phyloP scores from a whole-genome alignment of 805 yeast genomes.

The Pichia kluyveri region DNA sequence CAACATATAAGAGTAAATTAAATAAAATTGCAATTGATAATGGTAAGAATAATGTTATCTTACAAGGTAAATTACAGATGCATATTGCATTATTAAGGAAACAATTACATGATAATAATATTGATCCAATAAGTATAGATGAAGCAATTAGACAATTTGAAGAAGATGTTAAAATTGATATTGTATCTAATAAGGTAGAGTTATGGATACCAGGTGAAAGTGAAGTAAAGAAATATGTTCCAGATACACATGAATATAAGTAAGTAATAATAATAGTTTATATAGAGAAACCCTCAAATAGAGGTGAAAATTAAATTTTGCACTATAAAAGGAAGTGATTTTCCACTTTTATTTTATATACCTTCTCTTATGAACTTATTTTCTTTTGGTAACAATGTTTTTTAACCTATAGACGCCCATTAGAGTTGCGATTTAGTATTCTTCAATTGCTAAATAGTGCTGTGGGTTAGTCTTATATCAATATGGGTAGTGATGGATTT shows the following conservation, averaged over 20 bases:
- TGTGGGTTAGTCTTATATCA: constrained; percentile 85
- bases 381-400: constrained; percentile 22
- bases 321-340: neutral
- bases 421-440: constrained; percentile 57
- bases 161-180: constrained; percentile 46
- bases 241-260: constrained; percentile 55
- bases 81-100: constrained; percentile 59
- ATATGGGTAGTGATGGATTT: constrained; percentile 21
- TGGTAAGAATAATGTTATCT: constrained; percentile 36
- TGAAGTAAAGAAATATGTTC: constrained; percentile 40
- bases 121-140: constrained; percentile 49
- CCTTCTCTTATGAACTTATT: neutral
- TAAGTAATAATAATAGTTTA: too few species aligned
- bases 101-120: constrained; percentile 48
- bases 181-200: constrained; percentile 45
- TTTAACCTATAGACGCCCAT: constrained; percentile 65
- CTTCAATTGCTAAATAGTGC: constrained; percentile 60
- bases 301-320: neutral
- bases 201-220: constrained; percentile 54
- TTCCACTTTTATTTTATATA: neutral
- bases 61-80: constrained; percentile 51
- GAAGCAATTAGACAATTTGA: constrained; percentile 48
- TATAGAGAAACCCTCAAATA: neutral
- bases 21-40: constrained; percentile 46
- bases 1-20: constrained; percentile 41